These are phyloP conservation scores for Hypoxylon intermedium DNA, from an alignment of 495 filamentous ascomycete species.

Conservation along the genomic window DNA sequence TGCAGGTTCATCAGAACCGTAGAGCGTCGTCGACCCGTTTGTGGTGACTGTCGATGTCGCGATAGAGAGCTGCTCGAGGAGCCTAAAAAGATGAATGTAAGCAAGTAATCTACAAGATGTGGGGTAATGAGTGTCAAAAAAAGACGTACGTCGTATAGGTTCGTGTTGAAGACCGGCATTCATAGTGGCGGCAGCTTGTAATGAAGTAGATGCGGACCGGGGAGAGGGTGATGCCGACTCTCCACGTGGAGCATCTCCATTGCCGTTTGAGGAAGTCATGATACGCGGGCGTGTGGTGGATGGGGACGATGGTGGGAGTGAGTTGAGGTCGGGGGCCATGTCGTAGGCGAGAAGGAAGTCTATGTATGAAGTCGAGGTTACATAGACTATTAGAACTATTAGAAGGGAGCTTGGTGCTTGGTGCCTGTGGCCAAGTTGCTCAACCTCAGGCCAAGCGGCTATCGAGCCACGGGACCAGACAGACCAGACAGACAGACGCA, in stretches of 20 bases:
- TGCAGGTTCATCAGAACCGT: slow-evolving; percentile 75
- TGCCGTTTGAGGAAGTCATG: slow-evolving; percentile 41
- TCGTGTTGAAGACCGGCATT: slow-evolving; percentile 73
- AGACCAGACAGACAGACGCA: background rate
- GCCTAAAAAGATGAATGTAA: slow-evolving; percentile 43
- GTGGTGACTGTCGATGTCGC: slow-evolving; percentile 62
- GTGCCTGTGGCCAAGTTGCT: slow-evolving; percentile 11
- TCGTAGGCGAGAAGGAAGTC: slow-evolving; percentile 13
- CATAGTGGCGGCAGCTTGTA: slow-evolving; percentile 71
- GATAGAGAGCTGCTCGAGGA: slow-evolving; percentile 62
- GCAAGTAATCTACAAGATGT: slow-evolving; percentile 1
- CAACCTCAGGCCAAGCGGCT: background rate
- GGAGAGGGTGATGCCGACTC: slow-evolving; percentile 62
- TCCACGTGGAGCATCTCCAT: slow-evolving; percentile 46
- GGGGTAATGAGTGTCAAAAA: background rate
- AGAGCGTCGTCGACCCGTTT: slow-evolving; percentile 68
- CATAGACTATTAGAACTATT: background rate
- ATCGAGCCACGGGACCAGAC: background rate
- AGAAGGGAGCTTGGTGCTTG: background rate
- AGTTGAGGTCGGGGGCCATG: slow-evolving; percentile 79
- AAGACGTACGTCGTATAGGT: slow-evolving; percentile 58
- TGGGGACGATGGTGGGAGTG: slow-evolving; percentile 66
- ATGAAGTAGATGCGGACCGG: slow-evolving; percentile 66
- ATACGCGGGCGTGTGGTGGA: slow-evolving; percentile 45
- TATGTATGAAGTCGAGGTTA: slow-evolving; percentile 19